A percentile compares a stretch with the other conserved stretches of the same genome.
phyloP scores from a whole-genome alignment of 2,329 filamentous ascomycete species.

The Fusarium scirpi region DNA sequence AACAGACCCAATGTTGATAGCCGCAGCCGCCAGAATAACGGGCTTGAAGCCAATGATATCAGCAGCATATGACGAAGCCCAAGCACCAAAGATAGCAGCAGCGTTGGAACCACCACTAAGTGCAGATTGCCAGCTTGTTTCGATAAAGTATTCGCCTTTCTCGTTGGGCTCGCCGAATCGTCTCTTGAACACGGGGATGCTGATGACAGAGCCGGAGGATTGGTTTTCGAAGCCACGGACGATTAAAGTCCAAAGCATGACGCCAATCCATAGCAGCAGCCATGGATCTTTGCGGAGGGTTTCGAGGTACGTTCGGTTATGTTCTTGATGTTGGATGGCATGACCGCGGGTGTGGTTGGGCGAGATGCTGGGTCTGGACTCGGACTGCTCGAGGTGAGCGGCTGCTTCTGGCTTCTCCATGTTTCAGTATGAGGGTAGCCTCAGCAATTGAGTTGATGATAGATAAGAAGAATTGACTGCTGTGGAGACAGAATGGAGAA shows the following conservation, averaged over 20 bases:
- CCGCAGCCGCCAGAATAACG: constrained; percentile 27
- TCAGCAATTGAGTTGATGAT: background rate
- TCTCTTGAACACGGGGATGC: constrained; percentile 37
- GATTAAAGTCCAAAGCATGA: constrained; percentile 50
- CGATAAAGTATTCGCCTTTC: constrained; percentile 39
- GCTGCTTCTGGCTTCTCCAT: constrained; percentile 26
- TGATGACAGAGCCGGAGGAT: constrained; percentile 41
- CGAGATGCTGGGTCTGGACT: background rate
- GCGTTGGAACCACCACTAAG: constrained; percentile 44
- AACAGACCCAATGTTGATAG: constrained; percentile 47
- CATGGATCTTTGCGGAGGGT: constrained; percentile 46
- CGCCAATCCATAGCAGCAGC: constrained; percentile 48
- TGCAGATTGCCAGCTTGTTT: constrained; percentile 48
- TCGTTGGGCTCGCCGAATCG: constrained; percentile 33
- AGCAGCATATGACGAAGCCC: constrained; percentile 42
- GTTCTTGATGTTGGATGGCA: constrained; percentile 49
- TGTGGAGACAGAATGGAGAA: background rate
- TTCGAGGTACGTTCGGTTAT: constrained; percentile 43
- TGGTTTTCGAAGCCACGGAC: constrained; percentile 48
- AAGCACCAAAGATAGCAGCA: constrained; percentile 44
- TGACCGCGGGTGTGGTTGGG: constrained; percentile 35
- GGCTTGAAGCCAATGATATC: constrained; percentile 45
- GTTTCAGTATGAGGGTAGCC: background rate
- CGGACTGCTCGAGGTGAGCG: constrained; percentile 20
- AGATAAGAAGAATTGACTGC: background rate